These are phyloP conservation scores for Gymnopus androsaceus DNA, from an alignment of 1,284 basidiomycete genomes.

Conservation along the genomic window DNA sequence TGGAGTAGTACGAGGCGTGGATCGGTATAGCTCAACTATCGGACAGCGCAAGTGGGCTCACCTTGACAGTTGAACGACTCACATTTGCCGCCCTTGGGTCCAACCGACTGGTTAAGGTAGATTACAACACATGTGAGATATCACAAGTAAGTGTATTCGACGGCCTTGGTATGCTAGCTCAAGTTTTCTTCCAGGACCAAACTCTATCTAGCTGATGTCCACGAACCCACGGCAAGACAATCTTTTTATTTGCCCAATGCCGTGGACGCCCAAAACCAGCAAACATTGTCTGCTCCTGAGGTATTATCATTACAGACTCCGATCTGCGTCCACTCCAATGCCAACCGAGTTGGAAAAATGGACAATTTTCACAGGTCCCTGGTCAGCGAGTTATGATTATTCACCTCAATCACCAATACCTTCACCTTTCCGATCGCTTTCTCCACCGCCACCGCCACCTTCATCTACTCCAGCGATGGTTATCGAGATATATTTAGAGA, in stretches of 20 bases:
- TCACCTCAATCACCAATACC: not conserved
- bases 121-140: not conserved
- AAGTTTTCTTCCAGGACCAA: not conserved
- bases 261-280: too few species aligned
- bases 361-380: not conserved
- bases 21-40: not conserved
- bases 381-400: too few species aligned
- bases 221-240: not conserved
- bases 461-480: not conserved
- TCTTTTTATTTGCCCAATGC: conserved; percentile 3
- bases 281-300: not conserved
- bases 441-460: not conserved
- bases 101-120: conserved; percentile 1
- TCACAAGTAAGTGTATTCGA: not conserved
- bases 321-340: too few species aligned
- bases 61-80: not conserved
- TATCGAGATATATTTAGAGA: not conserved
- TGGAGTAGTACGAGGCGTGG: not conserved
- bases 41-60: not conserved
- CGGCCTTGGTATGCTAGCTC: too few species aligned
- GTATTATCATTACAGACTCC: not conserved
- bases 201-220: not conserved
- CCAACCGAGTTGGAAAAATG: not conserved
- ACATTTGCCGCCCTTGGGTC: not conserved
- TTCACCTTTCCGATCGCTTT: not conserved